Conservation (phyloP, 1,284 basidiomycete genomes). For the Takashimella koratensis region DNA sequence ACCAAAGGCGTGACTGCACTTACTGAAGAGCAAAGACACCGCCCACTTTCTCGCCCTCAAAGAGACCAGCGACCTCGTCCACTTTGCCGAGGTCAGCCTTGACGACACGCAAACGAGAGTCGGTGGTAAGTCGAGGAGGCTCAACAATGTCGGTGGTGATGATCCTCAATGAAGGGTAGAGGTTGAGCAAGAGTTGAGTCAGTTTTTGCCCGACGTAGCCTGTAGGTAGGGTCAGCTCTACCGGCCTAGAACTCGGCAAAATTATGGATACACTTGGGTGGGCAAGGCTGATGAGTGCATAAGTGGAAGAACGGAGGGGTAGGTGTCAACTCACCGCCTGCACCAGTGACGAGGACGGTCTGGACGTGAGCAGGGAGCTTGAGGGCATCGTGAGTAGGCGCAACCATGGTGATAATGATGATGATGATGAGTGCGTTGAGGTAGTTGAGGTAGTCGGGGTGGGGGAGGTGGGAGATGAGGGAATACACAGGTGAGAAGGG, state of each 20-base stretch:
- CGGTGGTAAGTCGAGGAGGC: conserved; percentile 51
- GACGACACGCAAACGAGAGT: conserved; percentile 48
- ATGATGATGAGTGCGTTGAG: too few species aligned
- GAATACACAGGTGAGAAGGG: too few species aligned
- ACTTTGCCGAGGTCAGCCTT: conserved; percentile 56
- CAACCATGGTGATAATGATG: conserved; percentile 10
- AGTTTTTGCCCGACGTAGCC: conserved; percentile 50
- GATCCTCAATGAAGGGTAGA: conserved; percentile 52
- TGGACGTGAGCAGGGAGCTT: conserved; percentile 46
- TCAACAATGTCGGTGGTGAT: conserved; percentile 59
- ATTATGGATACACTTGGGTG: too few species aligned
- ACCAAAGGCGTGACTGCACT: conserved; percentile 9
- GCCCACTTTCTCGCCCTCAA: conserved; percentile 44
- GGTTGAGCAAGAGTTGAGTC: conserved; percentile 50
- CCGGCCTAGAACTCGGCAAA: too few species aligned
- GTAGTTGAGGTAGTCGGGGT: too few species aligned
- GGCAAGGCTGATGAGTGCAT: neutral
- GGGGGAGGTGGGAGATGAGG: too few species aligned
- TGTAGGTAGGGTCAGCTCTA: too few species aligned
- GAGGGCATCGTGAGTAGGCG: conserved; percentile 40
- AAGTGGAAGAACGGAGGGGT: neutral
- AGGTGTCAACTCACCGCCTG: conserved; percentile 49
- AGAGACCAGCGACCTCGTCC: conserved; percentile 50
- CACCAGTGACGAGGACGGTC: conserved; percentile 59
- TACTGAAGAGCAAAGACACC: conserved; percentile 48